Base-by-base conservation (phyloP, 371 early-diverging fungal species). In the Blakeslea trispora region DNA sequence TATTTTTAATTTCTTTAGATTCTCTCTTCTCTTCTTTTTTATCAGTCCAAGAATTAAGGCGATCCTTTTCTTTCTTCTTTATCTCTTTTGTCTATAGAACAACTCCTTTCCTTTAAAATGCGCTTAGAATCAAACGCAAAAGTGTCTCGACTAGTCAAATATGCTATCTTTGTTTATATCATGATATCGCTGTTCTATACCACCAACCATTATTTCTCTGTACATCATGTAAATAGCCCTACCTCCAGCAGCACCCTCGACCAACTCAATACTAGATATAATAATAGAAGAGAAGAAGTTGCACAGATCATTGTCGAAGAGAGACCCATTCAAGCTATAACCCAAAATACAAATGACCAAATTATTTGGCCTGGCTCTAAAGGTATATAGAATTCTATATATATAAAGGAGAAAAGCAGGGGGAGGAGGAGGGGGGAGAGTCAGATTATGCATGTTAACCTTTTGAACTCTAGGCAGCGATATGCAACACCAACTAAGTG, bases 121-220 rank as follows among this genome's bases (percentile, higher is more conserved):
- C 66, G 66, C 18, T 56, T 65, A 40, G 66, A 65, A 49, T 60
- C 66, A 23, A 60, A 60, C 21, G 32, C 60, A 10, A 65, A 65
- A 37, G 39, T 53, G 17, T 53, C 66, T 28, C 46, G 66, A 45
- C 18, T 65, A 53, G 59, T 53, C 4, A 65, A 65, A 45, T 60
- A 65, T 53, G 61, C 55, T 34, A 22, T 56, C 3, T 10, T 59
- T 39, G 42, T 49, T 15, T 65, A 65, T 50, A 44, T 61, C 9
- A 21, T 61, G 21, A 43, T 65, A 13, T 65, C 66, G 13, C 28
- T 65, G 17, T 51, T 56, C 23, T 65, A 60, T 53, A 53, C 57
- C 18, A 53, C 61, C n/a, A 60, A 45, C 32, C 61, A 65, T 58
- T 65, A 61, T 41, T 65, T 65, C 42, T 48, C 61, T 24, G 35